Conservation (phyloP, 768 basidiomycete species). For the Scleroderma bovista region DNA sequence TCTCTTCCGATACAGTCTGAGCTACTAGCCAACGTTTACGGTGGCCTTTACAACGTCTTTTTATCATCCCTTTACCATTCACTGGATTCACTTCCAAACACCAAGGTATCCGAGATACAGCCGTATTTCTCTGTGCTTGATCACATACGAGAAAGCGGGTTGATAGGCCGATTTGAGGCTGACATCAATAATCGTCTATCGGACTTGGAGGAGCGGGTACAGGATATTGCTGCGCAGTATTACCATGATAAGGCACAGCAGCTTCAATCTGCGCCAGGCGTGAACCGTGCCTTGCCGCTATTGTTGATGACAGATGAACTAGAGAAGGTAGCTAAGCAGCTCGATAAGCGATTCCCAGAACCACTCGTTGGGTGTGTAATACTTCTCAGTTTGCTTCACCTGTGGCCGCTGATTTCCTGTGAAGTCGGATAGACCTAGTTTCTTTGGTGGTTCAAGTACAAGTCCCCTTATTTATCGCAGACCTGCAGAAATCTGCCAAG, state of each 20-base stretch:
- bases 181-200: conserved; percentile 62
- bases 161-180: conserved; percentile 68
- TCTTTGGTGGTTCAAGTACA: conserved; percentile 65
- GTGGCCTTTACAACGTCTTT: conserved; percentile 79
- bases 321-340: conserved; percentile 75
- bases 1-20: conserved; percentile 44
- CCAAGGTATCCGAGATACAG: conserved; percentile 67
- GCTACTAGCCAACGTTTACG: conserved; percentile 62
- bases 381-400: background rate
- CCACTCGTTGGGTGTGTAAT: conserved; percentile 67
- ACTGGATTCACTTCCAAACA: conserved; percentile 67
- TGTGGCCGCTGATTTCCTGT: conserved; percentile 1
- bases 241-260: conserved; percentile 61
- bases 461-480: conserved; percentile 60
- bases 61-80: conserved; percentile 79
- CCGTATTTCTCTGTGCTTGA: conserved; percentile 66
- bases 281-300: conserved; percentile 76
- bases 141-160: conserved; percentile 59
- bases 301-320: conserved; percentile 84
- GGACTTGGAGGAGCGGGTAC: conserved; percentile 65
- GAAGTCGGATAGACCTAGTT: conserved; percentile 69
- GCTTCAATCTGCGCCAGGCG: conserved; percentile 63
- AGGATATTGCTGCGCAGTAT: conserved; percentile 51
- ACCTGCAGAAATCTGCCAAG: conserved; percentile 65
- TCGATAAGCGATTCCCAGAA: conserved; percentile 85